Evolutionary conservation across 257 asterid genomes (phyloP).

Genomic region (Vinca minor): DNA sequence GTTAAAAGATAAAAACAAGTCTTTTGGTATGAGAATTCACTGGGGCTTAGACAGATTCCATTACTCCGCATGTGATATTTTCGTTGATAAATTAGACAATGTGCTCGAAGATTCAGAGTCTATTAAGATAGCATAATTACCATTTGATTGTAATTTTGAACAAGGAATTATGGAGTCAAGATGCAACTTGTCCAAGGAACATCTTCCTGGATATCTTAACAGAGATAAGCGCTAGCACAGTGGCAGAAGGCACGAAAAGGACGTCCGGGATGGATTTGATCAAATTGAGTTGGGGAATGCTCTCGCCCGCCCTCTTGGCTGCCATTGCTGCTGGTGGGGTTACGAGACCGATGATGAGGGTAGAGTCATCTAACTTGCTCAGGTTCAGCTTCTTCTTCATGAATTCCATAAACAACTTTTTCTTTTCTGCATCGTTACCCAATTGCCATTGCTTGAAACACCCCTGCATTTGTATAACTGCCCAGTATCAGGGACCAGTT

Average conservation of each 20-base stretch:
- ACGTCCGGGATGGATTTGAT: slow-evolving; percentile 71
- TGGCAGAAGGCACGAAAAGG: slow-evolving; percentile 70
- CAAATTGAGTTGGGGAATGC: slow-evolving; percentile 64
- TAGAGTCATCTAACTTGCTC: slow-evolving; percentile 53
- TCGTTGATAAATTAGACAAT: too few relatives aligned
- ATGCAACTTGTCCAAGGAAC: slow-evolving; percentile 42
- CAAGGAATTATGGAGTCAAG: slow-evolving; percentile 9
- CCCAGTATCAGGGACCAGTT: slow-evolving; percentile 15
- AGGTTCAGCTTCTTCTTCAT: slow-evolving; percentile 49
- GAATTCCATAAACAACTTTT: slow-evolving; percentile 40
- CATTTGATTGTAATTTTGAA: neutral
- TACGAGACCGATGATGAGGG: slow-evolving; percentile 57
- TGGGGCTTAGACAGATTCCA: too few relatives aligned
- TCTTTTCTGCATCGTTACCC: slow-evolving; percentile 33
- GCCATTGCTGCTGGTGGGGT: slow-evolving; percentile 91
- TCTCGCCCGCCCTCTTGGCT: slow-evolving; percentile 76
- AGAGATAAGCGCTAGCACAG: slow-evolving; percentile 58
- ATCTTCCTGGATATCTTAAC: slow-evolving; percentile 61
- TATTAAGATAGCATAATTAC: too few relatives aligned
- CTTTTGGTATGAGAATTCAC: too few relatives aligned
- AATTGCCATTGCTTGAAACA: slow-evolving; percentile 40
- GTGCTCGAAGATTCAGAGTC: too few relatives aligned
- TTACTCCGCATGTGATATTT: too few relatives aligned
- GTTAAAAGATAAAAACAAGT: too few relatives aligned
- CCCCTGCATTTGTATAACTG: slow-evolving; percentile 21